phyloP scores from a whole-genome alignment of 495 filamentous ascomycete genomes.

The Neurospora sublineolata region DNA sequence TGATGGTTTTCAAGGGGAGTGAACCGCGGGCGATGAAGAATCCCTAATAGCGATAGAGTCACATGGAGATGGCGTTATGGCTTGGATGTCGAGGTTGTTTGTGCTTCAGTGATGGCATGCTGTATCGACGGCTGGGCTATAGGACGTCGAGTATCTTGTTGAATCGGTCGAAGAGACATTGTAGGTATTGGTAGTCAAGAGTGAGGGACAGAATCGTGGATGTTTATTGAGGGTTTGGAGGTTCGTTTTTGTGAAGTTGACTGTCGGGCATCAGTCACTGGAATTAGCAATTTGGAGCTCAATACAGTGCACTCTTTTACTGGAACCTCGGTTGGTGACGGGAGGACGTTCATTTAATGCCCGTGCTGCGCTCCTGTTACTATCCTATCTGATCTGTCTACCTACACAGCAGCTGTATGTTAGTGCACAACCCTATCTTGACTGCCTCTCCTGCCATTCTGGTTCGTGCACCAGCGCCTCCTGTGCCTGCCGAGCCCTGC shows the following conservation, averaged over 20 bases:
- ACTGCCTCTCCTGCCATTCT: too few relatives aligned
- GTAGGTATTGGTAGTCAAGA: background rate
- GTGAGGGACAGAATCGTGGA: too few relatives aligned
- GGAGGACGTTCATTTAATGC: background rate
- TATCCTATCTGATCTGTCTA: accelerated
- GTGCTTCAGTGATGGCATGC: background rate
- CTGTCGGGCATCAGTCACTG: too few relatives aligned
- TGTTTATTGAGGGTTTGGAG: background rate
- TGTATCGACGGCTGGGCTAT: background rate
- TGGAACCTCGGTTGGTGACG: background rate
- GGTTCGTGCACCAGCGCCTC: background rate
- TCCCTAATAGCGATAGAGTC: too few relatives aligned
- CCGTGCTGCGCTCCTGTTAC: background rate
- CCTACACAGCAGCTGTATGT: accelerated
- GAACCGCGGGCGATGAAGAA: too few relatives aligned
- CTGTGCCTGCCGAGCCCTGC: background rate
- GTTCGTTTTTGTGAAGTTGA: background rate
- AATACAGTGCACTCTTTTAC: background rate
- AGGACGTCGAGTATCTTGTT: background rate
- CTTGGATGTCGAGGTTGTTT: background rate
- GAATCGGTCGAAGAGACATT: background rate
- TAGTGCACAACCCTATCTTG: too few relatives aligned
- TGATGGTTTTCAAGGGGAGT: background rate
- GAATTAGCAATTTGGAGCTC: too few relatives aligned
- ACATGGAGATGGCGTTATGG: background rate